Percentiles rank a stretch among this genome's conserved stretches.
Conservation (phyloP, 2,329 filamentous ascomycete genomes). For the Sarocladiaceae sp. region DNA sequence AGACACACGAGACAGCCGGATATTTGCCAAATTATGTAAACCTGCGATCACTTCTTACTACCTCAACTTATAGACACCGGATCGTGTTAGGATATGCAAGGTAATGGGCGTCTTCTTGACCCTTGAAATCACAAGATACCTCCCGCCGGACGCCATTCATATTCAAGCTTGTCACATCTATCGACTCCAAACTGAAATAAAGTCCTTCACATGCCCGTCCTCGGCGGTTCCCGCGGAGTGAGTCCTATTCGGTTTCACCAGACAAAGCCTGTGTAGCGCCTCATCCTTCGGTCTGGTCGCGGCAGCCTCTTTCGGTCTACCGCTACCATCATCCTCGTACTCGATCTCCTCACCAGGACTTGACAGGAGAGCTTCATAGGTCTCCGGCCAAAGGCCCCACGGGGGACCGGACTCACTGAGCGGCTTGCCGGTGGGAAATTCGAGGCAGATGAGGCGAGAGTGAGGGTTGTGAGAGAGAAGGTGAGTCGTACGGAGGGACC, state of each 20-base stretch:
- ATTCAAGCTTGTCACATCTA: constrained; percentile 15
- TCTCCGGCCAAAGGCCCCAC: constrained; percentile 62
- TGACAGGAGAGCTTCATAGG: constrained; percentile 68
- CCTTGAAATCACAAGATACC: background rate
- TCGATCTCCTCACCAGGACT: constrained; percentile 63
- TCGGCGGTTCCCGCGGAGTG: constrained; percentile 41
- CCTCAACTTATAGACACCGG: too few relatives aligned
- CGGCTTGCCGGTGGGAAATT: constrained; percentile 73
- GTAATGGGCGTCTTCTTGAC: background rate
- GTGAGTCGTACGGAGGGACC: constrained; percentile 48
- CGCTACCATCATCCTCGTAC: constrained; percentile 47
- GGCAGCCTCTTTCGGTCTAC: constrained; percentile 30
- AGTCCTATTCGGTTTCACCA: constrained; percentile 47
- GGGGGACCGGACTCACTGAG: constrained; percentile 65
- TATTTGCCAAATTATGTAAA: too few relatives aligned
- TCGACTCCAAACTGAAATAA: constrained; percentile 49
- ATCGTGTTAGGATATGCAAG: too few relatives aligned
- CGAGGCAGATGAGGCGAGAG: constrained; percentile 57
- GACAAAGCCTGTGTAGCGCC: constrained; percentile 40
- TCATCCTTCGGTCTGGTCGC: constrained; percentile 27
- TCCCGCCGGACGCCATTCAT: background rate
- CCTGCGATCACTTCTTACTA: too few relatives aligned
- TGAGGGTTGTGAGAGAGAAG: constrained; percentile 45
- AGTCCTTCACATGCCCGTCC: constrained; percentile 45
- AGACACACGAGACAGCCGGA: too few relatives aligned